These are phyloP conservation scores for Delitschia confertaspora DNA, from an alignment of 495 filamentous ascomycete genomes.

Conservation along the genomic window DNA sequence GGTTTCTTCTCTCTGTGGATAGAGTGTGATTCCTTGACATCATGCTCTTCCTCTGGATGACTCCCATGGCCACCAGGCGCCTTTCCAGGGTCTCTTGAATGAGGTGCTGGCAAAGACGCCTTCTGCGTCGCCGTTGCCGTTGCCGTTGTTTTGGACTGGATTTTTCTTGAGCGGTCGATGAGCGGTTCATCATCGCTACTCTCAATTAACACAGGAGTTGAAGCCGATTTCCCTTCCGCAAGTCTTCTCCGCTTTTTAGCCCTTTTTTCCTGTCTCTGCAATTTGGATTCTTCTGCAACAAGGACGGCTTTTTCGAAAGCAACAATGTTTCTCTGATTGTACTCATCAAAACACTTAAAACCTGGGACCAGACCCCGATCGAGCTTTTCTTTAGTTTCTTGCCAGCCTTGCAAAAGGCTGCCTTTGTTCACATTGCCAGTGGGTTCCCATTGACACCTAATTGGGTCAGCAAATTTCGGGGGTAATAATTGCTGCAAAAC, in stretches of 20 bases:
- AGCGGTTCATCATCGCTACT: not conserved
- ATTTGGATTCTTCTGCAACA: not conserved
- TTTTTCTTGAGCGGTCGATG: no score
- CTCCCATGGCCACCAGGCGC: no score
- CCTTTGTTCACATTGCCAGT: not conserved
- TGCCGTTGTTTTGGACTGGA: no score
- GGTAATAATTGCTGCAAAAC: not conserved
- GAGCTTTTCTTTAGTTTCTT: not conserved
- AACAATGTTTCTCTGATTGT: not conserved
- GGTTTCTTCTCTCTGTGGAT: no score
- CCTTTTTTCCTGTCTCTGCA: constrained; percentile 3
- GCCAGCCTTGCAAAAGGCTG: constrained; percentile 2
- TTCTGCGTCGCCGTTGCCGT: no score
- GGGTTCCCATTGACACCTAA: constrained; percentile 25
- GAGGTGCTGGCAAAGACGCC: no score
- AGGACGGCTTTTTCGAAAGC: constrained; percentile 1
- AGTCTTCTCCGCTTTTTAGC: constrained; percentile 13
- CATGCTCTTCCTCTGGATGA: no score
- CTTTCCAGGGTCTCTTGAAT: no score
- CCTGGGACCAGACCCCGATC: not conserved
- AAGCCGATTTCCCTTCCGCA: not conserved
- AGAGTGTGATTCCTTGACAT: no score
- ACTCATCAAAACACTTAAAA: not conserved
- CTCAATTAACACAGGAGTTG: not conserved
- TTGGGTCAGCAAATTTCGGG: not conserved